These are phyloP conservation scores for Boletus rubropictus DNA, from an alignment of 768 basidiomycete genomes.

Conservation along the genomic window DNA sequence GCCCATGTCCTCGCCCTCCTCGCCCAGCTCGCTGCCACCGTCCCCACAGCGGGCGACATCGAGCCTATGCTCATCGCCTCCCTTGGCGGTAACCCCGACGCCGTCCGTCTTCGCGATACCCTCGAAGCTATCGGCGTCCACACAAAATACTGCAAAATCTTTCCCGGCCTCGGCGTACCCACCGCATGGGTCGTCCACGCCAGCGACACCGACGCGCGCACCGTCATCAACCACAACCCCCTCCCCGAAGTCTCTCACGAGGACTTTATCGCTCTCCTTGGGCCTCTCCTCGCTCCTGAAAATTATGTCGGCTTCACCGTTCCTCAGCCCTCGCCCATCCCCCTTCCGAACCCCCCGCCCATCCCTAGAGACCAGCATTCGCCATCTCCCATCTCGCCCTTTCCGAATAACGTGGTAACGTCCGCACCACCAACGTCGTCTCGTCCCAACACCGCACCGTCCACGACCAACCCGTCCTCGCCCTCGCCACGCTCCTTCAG, in stretches of 20 bases:
- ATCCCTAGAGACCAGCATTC: conserved; percentile 16
- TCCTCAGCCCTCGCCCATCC: conserved; percentile 14
- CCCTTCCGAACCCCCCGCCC: conserved; percentile 21
- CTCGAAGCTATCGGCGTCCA: conserved; percentile 63
- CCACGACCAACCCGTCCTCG: conserved; percentile 18
- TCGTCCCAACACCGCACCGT: conserved; percentile 28
- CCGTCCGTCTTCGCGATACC: conserved; percentile 53
- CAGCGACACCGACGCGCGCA: conserved; percentile 57
- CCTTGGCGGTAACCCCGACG: conserved; percentile 68
- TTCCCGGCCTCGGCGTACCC: conserved; percentile 68
- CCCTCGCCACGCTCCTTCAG: conserved; percentile 5
- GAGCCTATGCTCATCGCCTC: conserved; percentile 68
- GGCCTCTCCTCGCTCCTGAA: conserved; percentile 77
- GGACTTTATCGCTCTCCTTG: conserved; percentile 74
- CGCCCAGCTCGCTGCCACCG: conserved; percentile 50
- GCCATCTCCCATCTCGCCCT: conserved; percentile 27
- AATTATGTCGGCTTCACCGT: conserved; percentile 46
- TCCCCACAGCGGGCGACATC: conserved; percentile 25
- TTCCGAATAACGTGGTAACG: conserved; percentile 20
- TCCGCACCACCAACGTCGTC: conserved; percentile 30
- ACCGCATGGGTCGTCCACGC: conserved; percentile 78
- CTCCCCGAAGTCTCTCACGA: conserved; percentile 83
- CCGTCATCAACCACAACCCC: conserved; percentile 83
- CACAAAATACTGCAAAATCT: conserved; percentile 69
- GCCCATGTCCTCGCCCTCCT: conserved; percentile 63